Conservation (phyloP, 2,329 filamentous ascomycete genomes). For the Phaeosphaeria sp. region DNA sequence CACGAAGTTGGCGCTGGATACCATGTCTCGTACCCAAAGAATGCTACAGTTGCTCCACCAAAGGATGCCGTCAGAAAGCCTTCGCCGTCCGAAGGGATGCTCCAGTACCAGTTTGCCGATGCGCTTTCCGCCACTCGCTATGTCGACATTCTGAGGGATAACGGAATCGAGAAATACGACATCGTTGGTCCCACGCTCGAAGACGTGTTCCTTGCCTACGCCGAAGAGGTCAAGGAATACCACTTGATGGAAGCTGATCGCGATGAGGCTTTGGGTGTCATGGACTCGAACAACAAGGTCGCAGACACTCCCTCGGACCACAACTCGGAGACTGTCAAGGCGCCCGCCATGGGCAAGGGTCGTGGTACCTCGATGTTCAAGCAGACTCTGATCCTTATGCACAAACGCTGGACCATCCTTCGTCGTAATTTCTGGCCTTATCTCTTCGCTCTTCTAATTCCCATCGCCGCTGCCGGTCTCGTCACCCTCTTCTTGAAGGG, state of each 20-base stretch:
- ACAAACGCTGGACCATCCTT: constrained; percentile 78
- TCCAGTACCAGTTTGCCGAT: constrained; percentile 73
- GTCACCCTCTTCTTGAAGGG: constrained; percentile 76
- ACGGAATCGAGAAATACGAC: constrained; percentile 77
- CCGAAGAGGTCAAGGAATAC: constrained; percentile 75
- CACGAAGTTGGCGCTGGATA: constrained; percentile 84
- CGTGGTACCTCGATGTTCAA: constrained; percentile 70
- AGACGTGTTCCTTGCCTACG: constrained; percentile 87
- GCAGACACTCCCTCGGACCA: constrained; percentile 35
- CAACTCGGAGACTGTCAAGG: constrained; percentile 38
- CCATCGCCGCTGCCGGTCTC: constrained; percentile 78
- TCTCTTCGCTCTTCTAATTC: constrained; percentile 75
- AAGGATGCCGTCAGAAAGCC: constrained; percentile 51
- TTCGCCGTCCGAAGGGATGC: constrained; percentile 64
- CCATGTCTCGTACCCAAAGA: constrained; percentile 62
- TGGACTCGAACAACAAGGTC: constrained; percentile 25
- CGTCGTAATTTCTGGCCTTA: constrained; percentile 81
- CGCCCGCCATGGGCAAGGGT: constrained; percentile 67
- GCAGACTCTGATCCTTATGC: constrained; percentile 77
- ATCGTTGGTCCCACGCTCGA: constrained; percentile 91
- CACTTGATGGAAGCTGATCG: constrained; percentile 36
- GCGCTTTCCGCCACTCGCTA: constrained; percentile 75
- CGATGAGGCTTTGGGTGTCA: constrained; percentile 25
- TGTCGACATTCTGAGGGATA: constrained; percentile 71
- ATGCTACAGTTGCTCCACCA: constrained; percentile 59